phyloP scores from a whole-genome alignment of 1,139 yeast species.

The Suhomyces chickasaworum region DNA sequence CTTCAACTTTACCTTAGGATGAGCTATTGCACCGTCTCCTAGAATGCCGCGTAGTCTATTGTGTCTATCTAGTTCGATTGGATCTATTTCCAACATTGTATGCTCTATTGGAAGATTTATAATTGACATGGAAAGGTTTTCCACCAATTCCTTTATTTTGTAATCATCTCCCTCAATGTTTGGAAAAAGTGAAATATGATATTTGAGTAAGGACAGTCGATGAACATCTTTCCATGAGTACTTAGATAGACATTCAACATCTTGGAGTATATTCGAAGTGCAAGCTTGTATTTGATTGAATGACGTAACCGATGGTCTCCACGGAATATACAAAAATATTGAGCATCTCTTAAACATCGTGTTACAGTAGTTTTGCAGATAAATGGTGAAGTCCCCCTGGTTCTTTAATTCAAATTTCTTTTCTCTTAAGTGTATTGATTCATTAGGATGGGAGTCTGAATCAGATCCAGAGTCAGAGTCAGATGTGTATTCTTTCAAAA shows the following conservation, averaged over 20 bases:
- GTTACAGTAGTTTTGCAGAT: slow-evolving; percentile 19
- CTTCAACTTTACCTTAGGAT: slow-evolving; percentile 11
- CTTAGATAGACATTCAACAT: slow-evolving; percentile 2
- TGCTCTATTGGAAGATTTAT: slow-evolving; percentile 7
- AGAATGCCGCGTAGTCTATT: slow-evolving; percentile 8
- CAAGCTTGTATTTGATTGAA: slow-evolving; percentile 7
- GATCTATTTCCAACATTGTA: slow-evolving; percentile 10
- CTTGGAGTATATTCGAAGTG: background rate
- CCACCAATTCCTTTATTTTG: slow-evolving; percentile 14
- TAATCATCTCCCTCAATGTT: slow-evolving; percentile 18
- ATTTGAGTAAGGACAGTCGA: slow-evolving; percentile 8
- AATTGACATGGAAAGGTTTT: slow-evolving; percentile 14
- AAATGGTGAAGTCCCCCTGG: slow-evolving; percentile 7
- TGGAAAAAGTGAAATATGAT: slow-evolving; percentile 22
- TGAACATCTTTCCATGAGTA: slow-evolving; percentile 15
- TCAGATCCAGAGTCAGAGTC: slow-evolving; percentile 11
- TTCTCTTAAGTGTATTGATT: background rate
- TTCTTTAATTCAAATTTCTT: background rate
- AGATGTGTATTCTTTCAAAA: slow-evolving; percentile 17
- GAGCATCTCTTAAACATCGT: slow-evolving; percentile 14
- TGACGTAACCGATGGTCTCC: slow-evolving; percentile 18
- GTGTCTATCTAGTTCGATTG: slow-evolving; percentile 8
- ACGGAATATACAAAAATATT: slow-evolving; percentile 21
- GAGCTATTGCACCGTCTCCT: slow-evolving; percentile 9
- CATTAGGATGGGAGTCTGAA: background rate